These are phyloP conservation scores for Ophiostoma sp. DNA, from an alignment of 2,329 filamentous ascomycete species.

Conservation along the genomic window DNA sequence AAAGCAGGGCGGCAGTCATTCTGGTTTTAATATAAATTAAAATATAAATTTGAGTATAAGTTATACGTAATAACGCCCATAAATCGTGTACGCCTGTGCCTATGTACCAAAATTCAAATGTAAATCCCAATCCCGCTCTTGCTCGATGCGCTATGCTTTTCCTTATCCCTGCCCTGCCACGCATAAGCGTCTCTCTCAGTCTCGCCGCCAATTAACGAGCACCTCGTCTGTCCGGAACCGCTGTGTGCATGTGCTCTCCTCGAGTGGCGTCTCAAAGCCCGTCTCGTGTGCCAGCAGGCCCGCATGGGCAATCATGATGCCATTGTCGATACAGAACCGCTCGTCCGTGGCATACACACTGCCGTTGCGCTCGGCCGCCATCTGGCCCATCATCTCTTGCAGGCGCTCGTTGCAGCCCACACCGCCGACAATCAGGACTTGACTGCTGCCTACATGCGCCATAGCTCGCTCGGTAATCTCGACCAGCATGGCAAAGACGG, in stretches of 20 bases:
- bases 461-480: constrained; percentile 98
- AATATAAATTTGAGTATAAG: neutral
- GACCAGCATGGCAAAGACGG: constrained; percentile 92
- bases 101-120: neutral
- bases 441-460: constrained; percentile 87
- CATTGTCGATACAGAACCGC: constrained; percentile 97
- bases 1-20: neutral
- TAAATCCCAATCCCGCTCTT: neutral
- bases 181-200: constrained; percentile 36
- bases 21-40: neutral
- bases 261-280: constrained; percentile 67
- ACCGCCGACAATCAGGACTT: constrained; percentile 92
- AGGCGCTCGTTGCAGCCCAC: constrained; percentile 92
- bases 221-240: constrained; percentile 80
- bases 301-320: constrained; percentile 98
- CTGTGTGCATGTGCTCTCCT: constrained; percentile 80
- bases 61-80: neutral
- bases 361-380: constrained; percentile 83
- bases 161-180: neutral
- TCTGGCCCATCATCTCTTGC: constrained; percentile 97
- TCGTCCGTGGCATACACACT: constrained; percentile 94
- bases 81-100: neutral
- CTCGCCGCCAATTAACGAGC: constrained; percentile 66
- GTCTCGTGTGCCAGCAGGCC: constrained; percentile 79
- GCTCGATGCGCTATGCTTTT: neutral